phyloP scores from a whole-genome alignment of 2,329 filamentous ascomycete genomes.

The Rutstroemia sp. region DNA sequence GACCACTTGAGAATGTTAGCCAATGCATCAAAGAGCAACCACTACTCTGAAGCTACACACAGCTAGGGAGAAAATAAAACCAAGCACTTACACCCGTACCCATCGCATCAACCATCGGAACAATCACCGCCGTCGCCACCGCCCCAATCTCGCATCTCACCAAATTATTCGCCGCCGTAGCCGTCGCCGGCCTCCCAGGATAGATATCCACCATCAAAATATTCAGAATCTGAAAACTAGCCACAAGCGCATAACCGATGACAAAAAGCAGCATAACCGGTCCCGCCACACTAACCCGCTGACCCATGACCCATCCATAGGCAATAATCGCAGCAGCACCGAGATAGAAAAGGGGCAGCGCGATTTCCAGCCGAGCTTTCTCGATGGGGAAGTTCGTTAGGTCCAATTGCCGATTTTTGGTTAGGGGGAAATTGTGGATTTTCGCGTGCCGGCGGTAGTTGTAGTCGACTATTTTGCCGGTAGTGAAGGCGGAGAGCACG shows the following conservation, averaged over 20 bases:
- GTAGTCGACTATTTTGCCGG: slow-evolving; percentile 44
- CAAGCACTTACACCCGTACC: slow-evolving; percentile 33
- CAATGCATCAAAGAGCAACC: not conserved
- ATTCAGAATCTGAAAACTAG: slow-evolving; percentile 44
- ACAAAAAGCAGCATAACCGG: slow-evolving; percentile 41
- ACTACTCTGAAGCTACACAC: no score
- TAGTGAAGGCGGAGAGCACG: not conserved
- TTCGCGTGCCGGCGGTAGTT: slow-evolving; percentile 58
- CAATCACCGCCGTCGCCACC: slow-evolving; percentile 42
- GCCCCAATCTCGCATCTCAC: slow-evolving; percentile 49
- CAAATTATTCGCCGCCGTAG: slow-evolving; percentile 50
- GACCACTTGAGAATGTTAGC: slow-evolving; percentile 32
- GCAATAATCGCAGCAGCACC: slow-evolving; percentile 38
- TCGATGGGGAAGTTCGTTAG: slow-evolving; percentile 44
- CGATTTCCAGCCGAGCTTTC: slow-evolving; percentile 41
- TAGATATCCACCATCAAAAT: slow-evolving; percentile 50
- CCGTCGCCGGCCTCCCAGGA: slow-evolving; percentile 25
- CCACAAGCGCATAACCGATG: slow-evolving; percentile 42
- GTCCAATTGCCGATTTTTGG: slow-evolving; percentile 44
- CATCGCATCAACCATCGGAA: slow-evolving; percentile 43
- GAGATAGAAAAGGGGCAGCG: slow-evolving; percentile 43
- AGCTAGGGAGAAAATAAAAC: no score
- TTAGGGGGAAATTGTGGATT: slow-evolving; percentile 43
- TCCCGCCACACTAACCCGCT: slow-evolving; percentile 37
- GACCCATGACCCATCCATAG: slow-evolving; percentile 46